These are phyloP conservation scores for Capronia epimyces DNA, from an alignment of 2,329 filamentous ascomycete genomes.

Conservation along the genomic window DNA sequence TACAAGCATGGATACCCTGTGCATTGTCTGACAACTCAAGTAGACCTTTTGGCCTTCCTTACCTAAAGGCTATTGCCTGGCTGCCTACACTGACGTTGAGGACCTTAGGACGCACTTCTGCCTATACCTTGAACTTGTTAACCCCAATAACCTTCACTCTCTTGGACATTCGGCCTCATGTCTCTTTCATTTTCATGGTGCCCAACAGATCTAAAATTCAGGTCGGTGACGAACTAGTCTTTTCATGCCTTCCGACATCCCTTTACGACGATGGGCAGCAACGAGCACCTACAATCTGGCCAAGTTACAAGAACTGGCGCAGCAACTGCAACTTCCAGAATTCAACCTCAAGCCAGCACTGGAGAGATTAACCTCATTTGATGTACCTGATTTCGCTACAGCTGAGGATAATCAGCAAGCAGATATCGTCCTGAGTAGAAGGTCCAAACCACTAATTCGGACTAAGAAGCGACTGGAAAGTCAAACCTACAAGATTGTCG, in stretches of 20 bases:
- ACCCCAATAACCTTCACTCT: too few relatives aligned
- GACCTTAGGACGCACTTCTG: too few relatives aligned
- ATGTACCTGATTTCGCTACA: not conserved
- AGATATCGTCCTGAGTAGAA: not conserved
- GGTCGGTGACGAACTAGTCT: slow-evolving; percentile 6
- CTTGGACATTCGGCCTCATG: too few relatives aligned
- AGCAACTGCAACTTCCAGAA: not conserved
- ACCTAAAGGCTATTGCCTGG: too few relatives aligned
- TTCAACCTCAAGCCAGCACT: not conserved
- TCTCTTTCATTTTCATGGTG: too few relatives aligned
- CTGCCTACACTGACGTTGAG: too few relatives aligned
- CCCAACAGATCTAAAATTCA: too few relatives aligned
- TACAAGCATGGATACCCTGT: too few relatives aligned
- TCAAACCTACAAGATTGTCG: not conserved
- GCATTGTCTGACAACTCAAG: too few relatives aligned
- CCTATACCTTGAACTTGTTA: too few relatives aligned
- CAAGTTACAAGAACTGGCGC: not conserved
- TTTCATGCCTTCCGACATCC: not conserved
- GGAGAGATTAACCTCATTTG: not conserved
- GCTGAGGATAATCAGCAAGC: not conserved
- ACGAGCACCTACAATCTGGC: not conserved
- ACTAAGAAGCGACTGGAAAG: not conserved
- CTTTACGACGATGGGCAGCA: not conserved
- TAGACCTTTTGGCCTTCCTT: too few relatives aligned
- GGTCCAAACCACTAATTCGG: not conserved